Conservation (phyloP, 2,329 filamentous ascomycete species). For the Lachnellula arida region DNA sequence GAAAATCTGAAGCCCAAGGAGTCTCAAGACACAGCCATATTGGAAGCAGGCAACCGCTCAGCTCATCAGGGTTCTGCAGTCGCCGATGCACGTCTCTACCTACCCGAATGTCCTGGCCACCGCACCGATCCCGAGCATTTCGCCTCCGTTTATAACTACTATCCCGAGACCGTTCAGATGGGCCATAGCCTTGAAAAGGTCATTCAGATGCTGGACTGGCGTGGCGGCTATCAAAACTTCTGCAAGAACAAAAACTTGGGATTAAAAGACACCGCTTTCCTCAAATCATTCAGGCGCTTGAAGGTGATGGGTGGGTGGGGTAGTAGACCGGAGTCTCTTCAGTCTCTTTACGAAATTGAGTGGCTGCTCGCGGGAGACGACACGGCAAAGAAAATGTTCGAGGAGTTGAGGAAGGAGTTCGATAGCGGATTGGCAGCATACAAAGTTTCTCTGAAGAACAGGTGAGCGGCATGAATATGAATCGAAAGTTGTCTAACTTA, state of each 20-base stretch:
- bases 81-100: neutral
- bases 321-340: too few relatives aligned
- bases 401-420: neutral
- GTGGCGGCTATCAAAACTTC: neutral
- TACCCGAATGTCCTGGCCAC: neutral
- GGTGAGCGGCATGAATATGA: too few relatives aligned
- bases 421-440: neutral
- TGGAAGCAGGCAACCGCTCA: neutral
- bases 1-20: neutral
- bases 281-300: neutral
- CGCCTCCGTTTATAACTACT: neutral
- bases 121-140: neutral
- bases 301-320: too few relatives aligned
- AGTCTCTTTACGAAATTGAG: too few relatives aligned
- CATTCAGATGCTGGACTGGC: neutral
- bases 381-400: neutral
- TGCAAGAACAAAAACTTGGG: neutral
- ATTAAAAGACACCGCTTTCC: neutral
- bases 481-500: too few relatives aligned
- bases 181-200: neutral
- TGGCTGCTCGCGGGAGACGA: neutral
- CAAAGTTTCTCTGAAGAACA: neutral
- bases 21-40: neutral
- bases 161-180: neutral
- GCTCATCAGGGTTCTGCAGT: neutral